Evolutionary conservation across 257 asterid genomes (phyloP).

Genomic region (Solanum habrochaites): DNA sequence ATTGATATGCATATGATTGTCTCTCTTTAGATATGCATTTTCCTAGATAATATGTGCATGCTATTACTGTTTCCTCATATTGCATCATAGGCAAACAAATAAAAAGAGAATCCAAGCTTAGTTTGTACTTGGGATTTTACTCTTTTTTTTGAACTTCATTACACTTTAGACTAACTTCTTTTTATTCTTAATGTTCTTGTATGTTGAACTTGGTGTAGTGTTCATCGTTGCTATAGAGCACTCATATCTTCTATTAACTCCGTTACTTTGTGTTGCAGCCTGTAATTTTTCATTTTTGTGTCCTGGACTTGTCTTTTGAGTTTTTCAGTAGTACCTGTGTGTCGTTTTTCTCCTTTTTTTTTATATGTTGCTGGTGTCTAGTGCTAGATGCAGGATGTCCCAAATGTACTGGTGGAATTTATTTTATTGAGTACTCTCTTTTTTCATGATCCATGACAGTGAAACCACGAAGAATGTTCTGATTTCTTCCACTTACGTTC

Average conservation of each 20-base stretch:
- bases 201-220: neutral
- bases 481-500: constrained; percentile 63
- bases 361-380: neutral
- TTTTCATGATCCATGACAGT: constrained; percentile 23
- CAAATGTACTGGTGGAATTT: neutral
- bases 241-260: neutral
- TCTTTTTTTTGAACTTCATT: neutral
- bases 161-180: neutral
- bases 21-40: neutral
- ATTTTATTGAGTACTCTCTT: neutral
- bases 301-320: neutral
- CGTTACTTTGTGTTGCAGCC: neutral
- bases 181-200: neutral
- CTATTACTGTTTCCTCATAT: neutral
- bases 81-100: neutral
- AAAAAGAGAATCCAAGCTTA: neutral
- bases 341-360: neutral
- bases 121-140: neutral
- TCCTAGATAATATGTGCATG: neutral
- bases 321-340: neutral
- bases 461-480: constrained; percentile 72
- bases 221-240: neutral
- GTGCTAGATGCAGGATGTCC: neutral
- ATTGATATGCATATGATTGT: neutral
- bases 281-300: neutral